Conservation (phyloP, 805 yeast genomes). For the Yarrowia deformans region DNA sequence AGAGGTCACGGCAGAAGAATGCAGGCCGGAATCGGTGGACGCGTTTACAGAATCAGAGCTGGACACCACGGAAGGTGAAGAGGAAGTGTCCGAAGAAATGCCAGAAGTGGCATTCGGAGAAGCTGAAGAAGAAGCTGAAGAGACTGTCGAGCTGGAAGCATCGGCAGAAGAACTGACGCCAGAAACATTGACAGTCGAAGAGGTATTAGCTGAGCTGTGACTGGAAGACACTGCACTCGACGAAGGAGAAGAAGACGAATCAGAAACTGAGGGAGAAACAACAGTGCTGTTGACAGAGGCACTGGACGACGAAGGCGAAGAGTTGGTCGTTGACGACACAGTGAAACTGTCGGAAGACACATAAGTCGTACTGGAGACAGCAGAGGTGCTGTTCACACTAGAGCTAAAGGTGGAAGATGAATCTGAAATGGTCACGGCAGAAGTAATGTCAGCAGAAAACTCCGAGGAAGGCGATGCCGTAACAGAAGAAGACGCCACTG, state of each 20-base stretch:
- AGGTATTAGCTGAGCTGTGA: constrained; percentile 8
- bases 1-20: constrained; percentile 28
- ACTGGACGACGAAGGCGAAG: neutral
- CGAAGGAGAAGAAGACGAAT: neutral
- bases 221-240: constrained; percentile 12
- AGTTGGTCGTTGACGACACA: neutral
- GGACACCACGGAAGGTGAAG: neutral
- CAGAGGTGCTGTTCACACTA: constrained; percentile 9
- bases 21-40: constrained; percentile 16
- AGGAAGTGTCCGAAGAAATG: neutral
- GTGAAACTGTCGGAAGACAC: neutral
- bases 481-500: neutral
- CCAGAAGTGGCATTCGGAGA: neutral
- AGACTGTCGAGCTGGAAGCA: neutral
- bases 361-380: neutral
- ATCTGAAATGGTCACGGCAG: constrained; percentile 8
- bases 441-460: neutral
- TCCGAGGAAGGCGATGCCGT: neutral
- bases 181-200: neutral
- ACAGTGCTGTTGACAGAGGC: neutral
- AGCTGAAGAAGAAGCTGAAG: constrained; percentile 10
- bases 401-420: neutral
- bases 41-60: neutral
- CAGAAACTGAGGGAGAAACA: no score
- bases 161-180: neutral